Base-by-base conservation (phyloP, 352 stramenopile species). In the Pythium dissotocum region DNA sequence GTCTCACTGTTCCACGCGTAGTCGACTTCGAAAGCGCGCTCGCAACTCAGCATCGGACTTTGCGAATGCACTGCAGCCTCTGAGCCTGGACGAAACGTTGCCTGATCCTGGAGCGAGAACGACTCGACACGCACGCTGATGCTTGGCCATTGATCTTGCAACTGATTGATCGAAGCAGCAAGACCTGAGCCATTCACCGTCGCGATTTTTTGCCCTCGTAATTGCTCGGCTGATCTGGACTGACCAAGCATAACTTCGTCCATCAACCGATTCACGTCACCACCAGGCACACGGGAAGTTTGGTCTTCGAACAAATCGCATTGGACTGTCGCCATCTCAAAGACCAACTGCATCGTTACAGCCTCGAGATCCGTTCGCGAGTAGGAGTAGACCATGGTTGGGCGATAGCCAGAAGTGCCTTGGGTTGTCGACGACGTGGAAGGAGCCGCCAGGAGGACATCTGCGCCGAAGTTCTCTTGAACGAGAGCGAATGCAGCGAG, bases 401-500 rank as follows among this genome's bases (percentile, higher is more conserved):
- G 87, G n/a, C 85, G 61, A 12, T 51, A 65, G 49, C 71, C 49
- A 32, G 48, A 52, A 44, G 64, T 42, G 46, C 67, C 13, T 6
- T 40, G 18, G 60, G 21, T 12, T 52, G 46, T 40, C 30, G 42
- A n/a, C 36, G 28, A 26, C 2, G 30, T 40, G 9, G 48, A 42
- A 32, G 54, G n/a, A 28, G 38, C 48, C 44, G 46, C 49, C 6
- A 64, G 21, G 2, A 91, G 71, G 35, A 85, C 71, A 7, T 92
- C 83, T 2, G 82, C 87, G 13, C 84, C 81, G 62, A 95, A 91
- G 68, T 95, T 95, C 21, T 93, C 76, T 35, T 79, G 55, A 24
- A 94, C 59, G 0, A 95, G 52, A 4, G 72, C 79, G 6, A 95
- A 72, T n/a, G 90, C 75, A 28, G 80, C 79, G 38, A 93, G 54